Percentiles rank a stretch among this genome's conserved stretches.
These are phyloP conservation scores for Pichia ethanolica DNA, from an alignment of 805 yeast species.

Conservation along the genomic window DNA sequence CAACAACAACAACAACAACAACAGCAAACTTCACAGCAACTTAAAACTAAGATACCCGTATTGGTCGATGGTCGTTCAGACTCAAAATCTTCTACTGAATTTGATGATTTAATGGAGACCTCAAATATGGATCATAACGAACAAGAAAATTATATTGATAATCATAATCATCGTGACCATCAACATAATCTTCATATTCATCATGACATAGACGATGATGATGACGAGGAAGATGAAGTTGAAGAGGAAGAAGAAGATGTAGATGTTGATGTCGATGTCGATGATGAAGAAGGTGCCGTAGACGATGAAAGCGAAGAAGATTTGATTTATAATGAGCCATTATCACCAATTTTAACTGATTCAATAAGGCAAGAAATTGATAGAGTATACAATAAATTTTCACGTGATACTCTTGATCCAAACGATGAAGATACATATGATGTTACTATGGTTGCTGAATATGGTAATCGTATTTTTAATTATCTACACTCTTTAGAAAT, in stretches of 20 bases:
- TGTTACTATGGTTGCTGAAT: constrained; percentile 88
- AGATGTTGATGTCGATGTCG: constrained; percentile 6
- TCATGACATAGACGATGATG: neutral
- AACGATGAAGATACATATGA: constrained; percentile 80
- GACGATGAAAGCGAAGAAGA: constrained; percentile 30
- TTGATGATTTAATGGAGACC: constrained; percentile 5
- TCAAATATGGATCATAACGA: neutral
- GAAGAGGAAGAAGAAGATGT: neutral
- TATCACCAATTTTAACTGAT: constrained; percentile 51
- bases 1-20: constrained; percentile 2
- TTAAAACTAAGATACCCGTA: constrained; percentile 14
- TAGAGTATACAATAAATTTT: constrained; percentile 42
- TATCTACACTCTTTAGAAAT: constrained; percentile 67
- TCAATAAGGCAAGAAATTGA: constrained; percentile 44
- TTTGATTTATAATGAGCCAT: constrained; percentile 33
- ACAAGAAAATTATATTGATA: constrained; percentile 1
- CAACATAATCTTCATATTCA: neutral
- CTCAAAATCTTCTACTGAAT: neutral
- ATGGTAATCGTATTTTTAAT: constrained; percentile 78
- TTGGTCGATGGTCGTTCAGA: constrained; percentile 8
- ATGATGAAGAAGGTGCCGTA: constrained; percentile 14
- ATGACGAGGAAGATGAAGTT: neutral
- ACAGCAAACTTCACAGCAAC: neutral
- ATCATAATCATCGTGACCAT: no score
- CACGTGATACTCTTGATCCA: constrained; percentile 50